Base-by-base conservation (phyloP, 441 rosid genomes). In the Macaranga tanarius region DNA sequence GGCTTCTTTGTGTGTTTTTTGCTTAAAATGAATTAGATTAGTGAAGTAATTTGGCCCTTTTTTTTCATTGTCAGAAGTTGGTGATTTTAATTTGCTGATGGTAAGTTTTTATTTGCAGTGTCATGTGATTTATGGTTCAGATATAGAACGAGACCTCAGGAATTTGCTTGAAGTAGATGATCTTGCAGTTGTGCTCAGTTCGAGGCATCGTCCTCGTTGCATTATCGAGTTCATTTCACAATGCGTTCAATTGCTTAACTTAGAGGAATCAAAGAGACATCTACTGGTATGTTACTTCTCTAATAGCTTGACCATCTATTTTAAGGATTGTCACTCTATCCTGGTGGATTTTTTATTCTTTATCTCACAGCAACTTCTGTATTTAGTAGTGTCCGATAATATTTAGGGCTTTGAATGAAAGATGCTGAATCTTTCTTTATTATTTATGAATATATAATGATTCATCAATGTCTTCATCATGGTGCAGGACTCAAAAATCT, bases 121-220 rank as follows among this genome's bases (percentile, higher is more conserved):
- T 70, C 97, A 94, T 84, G 82, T 94, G 73, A 78, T 78, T 74
- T 83, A 85, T 74, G 95, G 90, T 65, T 90, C 99, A 48, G 95
- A 94, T 79, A 65, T 86, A 38, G 83, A 81, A 42, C 79, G 75
- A 73, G 99, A 94, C 80, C 90, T 94, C 16, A 60, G 78, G 67
- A 79, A 79, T 70, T 59, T 84, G 87, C 86, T 92, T 34, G 98
- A 94, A 60, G 86, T 71, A 12, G 96, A 87, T 79, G 98, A 94
- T 76, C 79, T 94, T 13, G 80, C 87, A 48, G 72, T 92, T 75
- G 82, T 94, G 17, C 89, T 94, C 62, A 79, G 82, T 70, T 89
- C 97, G 7, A 83, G 88, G 77, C 91, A 94, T 76, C 89, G 87
- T n/a, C 97, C 98, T 0, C 89, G 84, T 52, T 94, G 98, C 84